These are phyloP conservation scores for Diplodia mutila DNA, from an alignment of 2,329 filamentous ascomycete species.

Conservation along the genomic window DNA sequence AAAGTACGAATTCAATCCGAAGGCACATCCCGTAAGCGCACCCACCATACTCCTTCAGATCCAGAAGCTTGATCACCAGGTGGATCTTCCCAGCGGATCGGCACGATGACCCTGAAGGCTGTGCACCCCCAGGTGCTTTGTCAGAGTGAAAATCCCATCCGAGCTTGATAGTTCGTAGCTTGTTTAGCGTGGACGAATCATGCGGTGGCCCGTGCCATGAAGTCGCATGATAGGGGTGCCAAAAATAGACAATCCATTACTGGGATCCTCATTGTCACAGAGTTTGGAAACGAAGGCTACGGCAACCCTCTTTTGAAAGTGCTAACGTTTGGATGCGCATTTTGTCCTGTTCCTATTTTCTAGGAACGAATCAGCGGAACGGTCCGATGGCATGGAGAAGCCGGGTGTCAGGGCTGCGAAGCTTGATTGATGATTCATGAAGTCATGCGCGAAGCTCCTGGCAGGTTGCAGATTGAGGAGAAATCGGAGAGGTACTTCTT, in stretches of 20 bases:
- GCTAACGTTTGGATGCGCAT: neutral
- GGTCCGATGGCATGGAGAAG: neutral
- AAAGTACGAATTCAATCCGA: neutral
- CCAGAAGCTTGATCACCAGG: neutral
- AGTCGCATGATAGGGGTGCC: neutral
- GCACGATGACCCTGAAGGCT: neutral
- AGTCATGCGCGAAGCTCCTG: neutral
- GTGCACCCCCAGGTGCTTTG: neutral
- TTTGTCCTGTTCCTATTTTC: neutral
- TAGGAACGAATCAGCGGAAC: neutral
- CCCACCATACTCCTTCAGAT: neutral
- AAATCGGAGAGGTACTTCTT: neutral
- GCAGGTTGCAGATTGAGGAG: neutral
- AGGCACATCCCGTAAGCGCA: neutral
- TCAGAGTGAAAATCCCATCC: neutral
- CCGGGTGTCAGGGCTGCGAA: neutral
- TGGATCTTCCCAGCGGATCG: neutral
- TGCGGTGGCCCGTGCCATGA: constrained; percentile 1
- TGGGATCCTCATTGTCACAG: neutral
- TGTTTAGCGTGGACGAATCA: neutral
- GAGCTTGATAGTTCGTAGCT: neutral
- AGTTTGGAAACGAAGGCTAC: no score
- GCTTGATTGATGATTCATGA: neutral
- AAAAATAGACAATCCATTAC: neutral
- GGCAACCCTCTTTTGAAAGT: neutral